Evolutionary conservation across 495 filamentous ascomycete species (phyloP).

Genomic region (Penicillium daleae): DNA sequence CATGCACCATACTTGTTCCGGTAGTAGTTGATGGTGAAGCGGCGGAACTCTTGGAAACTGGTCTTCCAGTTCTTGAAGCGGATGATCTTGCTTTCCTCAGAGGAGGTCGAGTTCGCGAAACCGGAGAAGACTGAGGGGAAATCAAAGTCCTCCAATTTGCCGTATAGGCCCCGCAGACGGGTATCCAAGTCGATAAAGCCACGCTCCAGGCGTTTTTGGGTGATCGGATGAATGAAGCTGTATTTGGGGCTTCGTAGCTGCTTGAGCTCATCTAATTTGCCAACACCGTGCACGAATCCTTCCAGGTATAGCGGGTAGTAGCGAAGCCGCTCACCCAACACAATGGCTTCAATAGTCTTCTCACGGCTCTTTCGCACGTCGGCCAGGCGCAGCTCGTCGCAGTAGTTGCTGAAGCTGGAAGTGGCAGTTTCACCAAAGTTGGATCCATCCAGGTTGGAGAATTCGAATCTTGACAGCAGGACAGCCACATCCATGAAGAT

Average conservation of each 20-base stretch:
- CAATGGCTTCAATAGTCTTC: slow-evolving; percentile 86
- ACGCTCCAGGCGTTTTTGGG: slow-evolving; percentile 78
- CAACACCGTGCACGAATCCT: slow-evolving; percentile 90
- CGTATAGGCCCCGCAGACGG: slow-evolving; percentile 66
- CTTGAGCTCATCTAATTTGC: slow-evolving; percentile 78
- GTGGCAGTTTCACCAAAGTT: slow-evolving; percentile 82
- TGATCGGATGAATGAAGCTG: slow-evolving; percentile 66
- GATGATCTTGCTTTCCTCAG: slow-evolving; percentile 70
- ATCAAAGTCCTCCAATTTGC: slow-evolving; percentile 78
- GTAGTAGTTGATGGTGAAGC: slow-evolving; percentile 75
- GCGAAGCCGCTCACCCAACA: slow-evolving; percentile 84
- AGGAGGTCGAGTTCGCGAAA: slow-evolving; percentile 76
- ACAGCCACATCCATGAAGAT: slow-evolving; percentile 74
- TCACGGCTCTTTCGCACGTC: slow-evolving; percentile 84
- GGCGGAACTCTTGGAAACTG: slow-evolving; percentile 73
- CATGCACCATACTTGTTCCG: slow-evolving; percentile 85
- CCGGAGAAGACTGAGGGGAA: slow-evolving; percentile 93
- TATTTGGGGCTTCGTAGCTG: slow-evolving; percentile 70
- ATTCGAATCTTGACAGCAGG: slow-evolving; percentile 73
- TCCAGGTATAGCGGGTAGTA: slow-evolving; percentile 84
- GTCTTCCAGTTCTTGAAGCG: slow-evolving; percentile 84
- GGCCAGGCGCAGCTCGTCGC: slow-evolving; percentile 73
- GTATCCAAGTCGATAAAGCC: slow-evolving; percentile 76
- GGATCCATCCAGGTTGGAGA: slow-evolving; percentile 77
- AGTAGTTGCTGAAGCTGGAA: slow-evolving; percentile 72